Evolutionary conservation across 2,329 filamentous ascomycete genomes (phyloP).

Genomic region (Didymellaceae sp.): DNA sequence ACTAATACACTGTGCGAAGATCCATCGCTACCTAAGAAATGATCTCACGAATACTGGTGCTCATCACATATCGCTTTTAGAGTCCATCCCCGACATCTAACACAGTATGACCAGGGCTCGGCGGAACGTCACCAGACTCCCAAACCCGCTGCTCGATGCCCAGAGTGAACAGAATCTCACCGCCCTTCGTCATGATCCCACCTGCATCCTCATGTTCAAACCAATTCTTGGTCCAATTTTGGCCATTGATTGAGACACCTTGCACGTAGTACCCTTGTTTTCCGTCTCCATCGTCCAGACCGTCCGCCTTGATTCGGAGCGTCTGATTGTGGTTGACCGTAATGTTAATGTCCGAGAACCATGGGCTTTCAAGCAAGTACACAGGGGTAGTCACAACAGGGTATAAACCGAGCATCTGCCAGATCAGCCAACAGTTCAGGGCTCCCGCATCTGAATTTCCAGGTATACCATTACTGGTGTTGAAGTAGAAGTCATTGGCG

Average conservation of each 20-base stretch:
- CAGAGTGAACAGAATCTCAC: slow-evolving; percentile 43
- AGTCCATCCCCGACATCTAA: slow-evolving; percentile 23
- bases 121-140: slow-evolving; percentile 44
- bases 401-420: slow-evolving; percentile 59
- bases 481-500: slow-evolving; percentile 52
- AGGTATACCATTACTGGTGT: slow-evolving; percentile 50
- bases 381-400: slow-evolving; percentile 57
- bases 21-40: too few species aligned
- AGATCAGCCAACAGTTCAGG: slow-evolving; percentile 59
- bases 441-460: slow-evolving; percentile 58
- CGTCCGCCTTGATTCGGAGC: slow-evolving; percentile 56
- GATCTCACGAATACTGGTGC: too few species aligned
- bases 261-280: slow-evolving; percentile 60
- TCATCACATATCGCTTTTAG: too few species aligned
- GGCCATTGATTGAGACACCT: slow-evolving; percentile 60
- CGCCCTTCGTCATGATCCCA: slow-evolving; percentile 43
- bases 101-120: slow-evolving; percentile 42
- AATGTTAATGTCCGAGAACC: slow-evolving; percentile 52
- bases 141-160: slow-evolving; percentile 36
- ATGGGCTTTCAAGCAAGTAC: slow-evolving; percentile 56
- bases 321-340: slow-evolving; percentile 46
- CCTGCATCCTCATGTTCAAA: slow-evolving; percentile 58
- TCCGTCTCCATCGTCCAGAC: slow-evolving; percentile 50
- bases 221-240: slow-evolving; percentile 62
- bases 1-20: too few species aligned